phyloP scores from a whole-genome alignment of 139 green algal species.

The Micromonas pusilla region DNA sequence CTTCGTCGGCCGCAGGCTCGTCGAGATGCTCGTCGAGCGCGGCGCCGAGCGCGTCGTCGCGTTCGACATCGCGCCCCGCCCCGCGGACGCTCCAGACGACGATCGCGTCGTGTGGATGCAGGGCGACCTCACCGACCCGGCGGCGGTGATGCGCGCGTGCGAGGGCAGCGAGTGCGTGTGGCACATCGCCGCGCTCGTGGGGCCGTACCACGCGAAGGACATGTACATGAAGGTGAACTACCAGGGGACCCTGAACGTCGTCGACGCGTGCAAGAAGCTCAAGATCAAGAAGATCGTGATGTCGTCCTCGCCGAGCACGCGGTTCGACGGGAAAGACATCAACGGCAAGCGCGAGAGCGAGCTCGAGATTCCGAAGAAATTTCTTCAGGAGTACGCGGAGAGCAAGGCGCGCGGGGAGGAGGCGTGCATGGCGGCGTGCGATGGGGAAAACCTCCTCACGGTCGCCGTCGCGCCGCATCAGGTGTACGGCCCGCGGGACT shows the following conservation, averaged over 20 bases:
- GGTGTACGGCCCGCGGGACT: constrained; percentile 41
- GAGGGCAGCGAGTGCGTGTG: constrained; percentile 35
- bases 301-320: constrained; percentile 30
- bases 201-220: constrained; percentile 31
- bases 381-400: constrained; percentile 37
- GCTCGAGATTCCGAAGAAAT: constrained; percentile 27
- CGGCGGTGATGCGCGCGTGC: constrained; percentile 13
- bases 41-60: constrained; percentile 32
- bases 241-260: constrained; percentile 37
- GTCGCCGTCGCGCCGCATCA: constrained; percentile 39
- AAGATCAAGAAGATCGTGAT: constrained; percentile 34
- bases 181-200: constrained; percentile 41
- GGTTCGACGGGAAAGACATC: constrained; percentile 39
- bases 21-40: constrained; percentile 39
- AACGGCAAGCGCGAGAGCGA: constrained; percentile 24
- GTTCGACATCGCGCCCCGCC: constrained; percentile 37
- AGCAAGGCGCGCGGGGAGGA: constrained; percentile 37
- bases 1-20: constrained; percentile 35
- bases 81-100: constrained; percentile 21
- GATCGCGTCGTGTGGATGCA: constrained; percentile 19
- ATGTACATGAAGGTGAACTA: constrained; percentile 40
- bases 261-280: constrained; percentile 33
- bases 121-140: constrained; percentile 15
- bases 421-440: constrained; percentile 24
- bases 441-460: constrained; percentile 32